Conservation (phyloP, 768 basidiomycete genomes). For the Clathrus columnatus region DNA sequence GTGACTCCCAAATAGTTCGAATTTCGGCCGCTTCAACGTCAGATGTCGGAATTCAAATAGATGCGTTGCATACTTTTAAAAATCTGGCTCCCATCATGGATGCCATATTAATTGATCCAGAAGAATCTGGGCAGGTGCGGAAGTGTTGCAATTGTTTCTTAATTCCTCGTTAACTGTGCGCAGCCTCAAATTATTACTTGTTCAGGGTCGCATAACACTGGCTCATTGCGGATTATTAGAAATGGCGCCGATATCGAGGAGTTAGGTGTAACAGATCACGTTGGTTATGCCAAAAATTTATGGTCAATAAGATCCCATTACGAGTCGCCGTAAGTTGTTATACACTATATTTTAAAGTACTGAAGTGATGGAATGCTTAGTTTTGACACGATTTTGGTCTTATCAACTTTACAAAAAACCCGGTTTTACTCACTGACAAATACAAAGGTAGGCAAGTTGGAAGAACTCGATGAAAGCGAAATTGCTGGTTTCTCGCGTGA, state of each 20-base stretch:
- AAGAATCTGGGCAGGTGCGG: constrained; percentile 58
- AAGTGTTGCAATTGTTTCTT: neutral
- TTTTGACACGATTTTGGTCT: constrained; percentile 25
- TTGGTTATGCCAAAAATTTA: constrained; percentile 47
- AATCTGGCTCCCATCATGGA: constrained; percentile 84
- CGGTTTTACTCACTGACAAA: constrained; percentile 6
- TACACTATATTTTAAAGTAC: neutral
- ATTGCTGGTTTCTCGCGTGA: constrained; percentile 1
- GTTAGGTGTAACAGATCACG: constrained; percentile 45
- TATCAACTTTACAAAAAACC: constrained; percentile 10
- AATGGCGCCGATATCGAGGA: constrained; percentile 77
- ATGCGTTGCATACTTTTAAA: constrained; percentile 53
- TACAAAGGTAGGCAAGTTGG: constrained; percentile 13
- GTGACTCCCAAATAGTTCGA: constrained; percentile 69
- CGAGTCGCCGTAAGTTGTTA: constrained; percentile 24
- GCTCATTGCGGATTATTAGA: constrained; percentile 67
- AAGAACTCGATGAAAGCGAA: constrained; percentile 12
- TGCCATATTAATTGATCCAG: constrained; percentile 64
- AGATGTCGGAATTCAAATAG: constrained; percentile 39
- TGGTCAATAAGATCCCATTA: constrained; percentile 50
- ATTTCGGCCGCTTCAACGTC: constrained; percentile 42
- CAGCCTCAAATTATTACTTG: constrained; percentile 80
- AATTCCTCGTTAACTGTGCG: neutral
- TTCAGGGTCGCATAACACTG: constrained; percentile 71
- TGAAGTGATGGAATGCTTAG: constrained; percentile 26